Evolutionary conservation across 176 grass and related monocot genomes (phyloP), one percentile per base, ranked within the genome.

Genomic region (Oryza meridionalis): DNA sequence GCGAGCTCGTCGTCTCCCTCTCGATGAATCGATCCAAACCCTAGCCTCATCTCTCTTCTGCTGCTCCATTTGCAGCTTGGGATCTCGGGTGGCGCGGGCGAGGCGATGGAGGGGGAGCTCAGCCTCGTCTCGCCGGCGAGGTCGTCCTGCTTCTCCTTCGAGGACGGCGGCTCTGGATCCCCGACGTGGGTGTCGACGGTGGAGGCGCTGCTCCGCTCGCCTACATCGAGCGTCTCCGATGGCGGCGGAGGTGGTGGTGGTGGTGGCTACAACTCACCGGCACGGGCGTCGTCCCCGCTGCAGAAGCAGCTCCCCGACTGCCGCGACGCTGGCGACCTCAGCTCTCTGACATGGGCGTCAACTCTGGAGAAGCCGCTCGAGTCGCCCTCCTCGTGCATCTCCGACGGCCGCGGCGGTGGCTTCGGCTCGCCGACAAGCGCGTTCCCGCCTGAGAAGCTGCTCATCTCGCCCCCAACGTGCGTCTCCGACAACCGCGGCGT

Each of bases 81-180:
- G 74, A 51, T 73, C 81, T 43, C 70, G 19, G 32, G 75, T 21
- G 70, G 8, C 21, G 37, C 82, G 82, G 70, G 7, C 21, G 37
- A 85, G 77, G 49, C 29, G 61, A 88, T 88, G 90, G 79, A 88
- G 82, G 49, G 59, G 49, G 79, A 79, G 68, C 73, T 82, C 68
- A 50, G 46, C 2, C 46, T 73, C 38, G 47, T 63, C 24, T 80
- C 72, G 77, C 61, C 82, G 19, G 24, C 33, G 47, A 72, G 17
- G 33, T 72, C 73, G 55, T 78, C 78, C 55, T 43, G 78, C 63
- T 31, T 77, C 73, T 85, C 78, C 67, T 45, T 24, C 37, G 65
- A 65, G 22, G 6, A 25, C 61, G 40, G 65, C 9, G 38, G 10
- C 37, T 27, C 42, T 58, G 69, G 44, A 25, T 43, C 65, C 71